phyloP scores from a whole-genome alignment of 1,139 yeast species.

The Pichiaceae sp. region DNA sequence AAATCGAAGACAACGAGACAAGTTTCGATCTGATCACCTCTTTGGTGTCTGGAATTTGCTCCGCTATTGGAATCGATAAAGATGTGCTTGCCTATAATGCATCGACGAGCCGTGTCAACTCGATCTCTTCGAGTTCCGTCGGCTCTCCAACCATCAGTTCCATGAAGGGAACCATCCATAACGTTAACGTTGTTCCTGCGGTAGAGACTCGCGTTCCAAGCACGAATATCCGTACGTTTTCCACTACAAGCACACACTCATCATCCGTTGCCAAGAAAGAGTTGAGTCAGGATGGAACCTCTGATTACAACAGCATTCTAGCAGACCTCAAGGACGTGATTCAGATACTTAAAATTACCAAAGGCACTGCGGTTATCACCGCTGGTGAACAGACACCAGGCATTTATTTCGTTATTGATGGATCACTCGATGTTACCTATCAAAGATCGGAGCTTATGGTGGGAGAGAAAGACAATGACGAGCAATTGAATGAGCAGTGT shows the following conservation, averaged over 20 bases:
- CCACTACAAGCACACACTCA: constrained; percentile 14
- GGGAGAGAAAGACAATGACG: constrained; percentile 13
- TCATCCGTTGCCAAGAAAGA: background rate
- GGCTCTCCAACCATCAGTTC: background rate
- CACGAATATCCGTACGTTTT: constrained; percentile 14
- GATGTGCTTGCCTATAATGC: constrained; percentile 4
- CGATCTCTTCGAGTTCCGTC: background rate
- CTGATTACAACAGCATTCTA: constrained; percentile 42
- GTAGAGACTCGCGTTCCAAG: constrained; percentile 2
- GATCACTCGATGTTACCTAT: constrained; percentile 56
- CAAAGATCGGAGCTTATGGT: constrained; percentile 15
- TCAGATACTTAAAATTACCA: constrained; percentile 45
- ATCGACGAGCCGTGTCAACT: background rate
- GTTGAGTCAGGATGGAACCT: background rate
- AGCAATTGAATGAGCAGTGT: constrained; percentile 25
- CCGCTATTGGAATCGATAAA: constrained; percentile 55
- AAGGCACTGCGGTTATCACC: constrained; percentile 50
- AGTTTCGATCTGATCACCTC: constrained; percentile 61
- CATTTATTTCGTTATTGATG: constrained; percentile 70
- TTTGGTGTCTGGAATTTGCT: constrained; percentile 67
- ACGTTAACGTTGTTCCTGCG: constrained; percentile 2
- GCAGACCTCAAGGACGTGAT: constrained; percentile 57
- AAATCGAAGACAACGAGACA: constrained; percentile 77
- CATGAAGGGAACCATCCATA: background rate
- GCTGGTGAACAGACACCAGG: constrained; percentile 69